Evolutionary conservation across 2,329 filamentous ascomycete species (phyloP), one percentile per base, ranked within the genome.

Genomic region (Nemania abortiva): DNA sequence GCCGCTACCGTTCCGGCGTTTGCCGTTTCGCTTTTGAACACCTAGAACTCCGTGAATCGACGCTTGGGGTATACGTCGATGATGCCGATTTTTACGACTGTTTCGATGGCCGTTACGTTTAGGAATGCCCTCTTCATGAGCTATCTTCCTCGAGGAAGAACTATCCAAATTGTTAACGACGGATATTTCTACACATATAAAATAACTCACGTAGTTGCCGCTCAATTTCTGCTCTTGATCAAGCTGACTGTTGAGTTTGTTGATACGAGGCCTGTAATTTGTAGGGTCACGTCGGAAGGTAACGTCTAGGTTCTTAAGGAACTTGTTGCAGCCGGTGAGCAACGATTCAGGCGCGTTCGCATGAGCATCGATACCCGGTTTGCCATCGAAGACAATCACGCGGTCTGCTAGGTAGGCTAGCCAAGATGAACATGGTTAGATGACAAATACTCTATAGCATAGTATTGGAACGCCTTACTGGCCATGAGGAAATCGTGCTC

Each of bases 401-500:
- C 96, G 93, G 79, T 99, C 97, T 54, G 96, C 89, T 45, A 83
- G 76, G 72, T 89, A 89, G 20, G 87, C 63, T 66, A 52, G n/a
- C 29, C 22, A 39, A 58, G 10, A 31, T 20, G 31, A 55, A 11
- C 13, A 31, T 55, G 42, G 31, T 69, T 59, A 59, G 63, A 58
- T 15, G n/a, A 24, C 4, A 18, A 52, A 6, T 37, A 39, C n/a
- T 49, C 7, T 18, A 6, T 27, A 9, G 50, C 4, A 15, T 58
- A 20, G 3, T 18, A 22, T 18, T 34, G n/a, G 22, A 47, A 39
- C 1, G 24, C 24, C 63, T 67, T 69, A 71, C 66, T 90, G 54
- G 88, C 89, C 95, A 98, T 98, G 85, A 98, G 97, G 86, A 99
- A 98, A 88, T 99, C 96, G 92, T 99, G 96, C 90, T 99, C 96